Evolutionary conservation across 495 filamentous ascomycete species (phyloP).

Genomic region (Rhizodiscina lignyota): DNA sequence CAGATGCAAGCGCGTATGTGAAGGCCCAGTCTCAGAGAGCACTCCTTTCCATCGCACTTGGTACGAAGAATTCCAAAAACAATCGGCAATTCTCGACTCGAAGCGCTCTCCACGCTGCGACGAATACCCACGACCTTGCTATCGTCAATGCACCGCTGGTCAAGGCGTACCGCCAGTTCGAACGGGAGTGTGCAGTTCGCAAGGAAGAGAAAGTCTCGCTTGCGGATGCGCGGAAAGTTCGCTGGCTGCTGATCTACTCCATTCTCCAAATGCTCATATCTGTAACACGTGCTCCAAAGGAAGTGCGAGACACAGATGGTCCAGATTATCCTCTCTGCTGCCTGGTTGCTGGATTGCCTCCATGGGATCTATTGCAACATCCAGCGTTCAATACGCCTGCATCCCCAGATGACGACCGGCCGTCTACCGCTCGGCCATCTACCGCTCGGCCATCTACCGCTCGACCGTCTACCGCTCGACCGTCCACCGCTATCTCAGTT

Average conservation of each 20-base stretch:
- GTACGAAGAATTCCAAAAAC: conserved; percentile 13
- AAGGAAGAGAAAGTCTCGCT: conserved; percentile 24
- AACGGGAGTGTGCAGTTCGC: conserved; percentile 20
- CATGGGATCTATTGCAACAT: conserved; percentile 8
- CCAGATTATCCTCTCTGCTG: conserved; percentile 21
- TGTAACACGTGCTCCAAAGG: conserved; percentile 18
- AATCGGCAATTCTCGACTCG: conserved; percentile 16
- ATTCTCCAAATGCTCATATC: conserved; percentile 38
- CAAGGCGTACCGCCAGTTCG: conserved; percentile 27
- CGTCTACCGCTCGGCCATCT: neutral
- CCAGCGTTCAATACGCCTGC: neutral
- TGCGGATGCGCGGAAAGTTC: conserved; percentile 25
- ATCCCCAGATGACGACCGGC: neutral
- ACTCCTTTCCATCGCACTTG: conserved; percentile 15
- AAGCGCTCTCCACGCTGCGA: conserved; percentile 21
- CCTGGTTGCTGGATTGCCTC: conserved; percentile 11
- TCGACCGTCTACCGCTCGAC: neutral
- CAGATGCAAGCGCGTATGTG: conserved; percentile 16
- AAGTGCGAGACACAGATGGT: conserved; percentile 18
- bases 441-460: neutral
- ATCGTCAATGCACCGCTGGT: conserved; percentile 23
- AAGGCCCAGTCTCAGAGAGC: conserved; percentile 13
- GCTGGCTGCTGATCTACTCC: conserved; percentile 61
- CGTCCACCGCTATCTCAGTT: neutral
- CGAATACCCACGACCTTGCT: conserved; percentile 19